Conservation (phyloP, 345 rosid genomes). For the Linum tenue region DNA sequence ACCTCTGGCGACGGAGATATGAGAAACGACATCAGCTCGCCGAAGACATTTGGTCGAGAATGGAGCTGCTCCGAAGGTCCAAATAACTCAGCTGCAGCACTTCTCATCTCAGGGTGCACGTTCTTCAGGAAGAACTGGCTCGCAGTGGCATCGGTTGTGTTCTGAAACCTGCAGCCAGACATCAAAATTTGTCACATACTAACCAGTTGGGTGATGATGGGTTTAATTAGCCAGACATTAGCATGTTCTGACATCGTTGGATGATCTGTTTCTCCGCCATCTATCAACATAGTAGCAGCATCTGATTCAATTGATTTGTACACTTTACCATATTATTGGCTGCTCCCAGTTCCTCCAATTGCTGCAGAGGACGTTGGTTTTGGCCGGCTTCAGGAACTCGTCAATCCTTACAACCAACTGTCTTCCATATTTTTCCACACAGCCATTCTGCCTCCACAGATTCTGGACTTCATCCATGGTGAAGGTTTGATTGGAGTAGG, state of each 20-base stretch:
- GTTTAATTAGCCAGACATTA: too few relatives aligned
- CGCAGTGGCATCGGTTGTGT: constrained; percentile 85
- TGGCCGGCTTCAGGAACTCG: constrained; percentile 81
- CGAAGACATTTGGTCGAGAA: constrained; percentile 76
- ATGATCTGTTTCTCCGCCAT: too few relatives aligned
- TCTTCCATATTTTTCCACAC: constrained; percentile 46
- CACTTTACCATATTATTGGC: constrained; percentile 74
- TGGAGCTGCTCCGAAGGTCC: constrained; percentile 48
- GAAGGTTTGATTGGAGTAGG: constrained; percentile 62
- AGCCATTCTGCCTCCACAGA: constrained; percentile 77
- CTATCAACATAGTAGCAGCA: too few relatives aligned
- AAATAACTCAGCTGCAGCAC: constrained; percentile 58
- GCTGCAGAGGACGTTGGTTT: constrained; percentile 70
- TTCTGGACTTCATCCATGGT: constrained; percentile 77
- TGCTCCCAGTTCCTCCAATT: constrained; percentile 87
- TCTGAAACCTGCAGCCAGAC: constrained; percentile 60
- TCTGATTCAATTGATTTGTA: too few relatives aligned
- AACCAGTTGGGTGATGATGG: too few relatives aligned
- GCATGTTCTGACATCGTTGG: too few relatives aligned
- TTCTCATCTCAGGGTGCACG: constrained; percentile 70
- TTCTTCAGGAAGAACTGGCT: constrained; percentile 91
- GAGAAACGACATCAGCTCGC: constrained; percentile 78
- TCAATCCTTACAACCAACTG: constrained; percentile 75
- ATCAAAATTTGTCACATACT: too few relatives aligned
- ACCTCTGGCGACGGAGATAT: constrained; percentile 76